These are phyloP conservation scores for Stagonosporopsis chrysanthemi DNA, from an alignment of 2,329 filamentous ascomycete genomes.

Conservation along the genomic window DNA sequence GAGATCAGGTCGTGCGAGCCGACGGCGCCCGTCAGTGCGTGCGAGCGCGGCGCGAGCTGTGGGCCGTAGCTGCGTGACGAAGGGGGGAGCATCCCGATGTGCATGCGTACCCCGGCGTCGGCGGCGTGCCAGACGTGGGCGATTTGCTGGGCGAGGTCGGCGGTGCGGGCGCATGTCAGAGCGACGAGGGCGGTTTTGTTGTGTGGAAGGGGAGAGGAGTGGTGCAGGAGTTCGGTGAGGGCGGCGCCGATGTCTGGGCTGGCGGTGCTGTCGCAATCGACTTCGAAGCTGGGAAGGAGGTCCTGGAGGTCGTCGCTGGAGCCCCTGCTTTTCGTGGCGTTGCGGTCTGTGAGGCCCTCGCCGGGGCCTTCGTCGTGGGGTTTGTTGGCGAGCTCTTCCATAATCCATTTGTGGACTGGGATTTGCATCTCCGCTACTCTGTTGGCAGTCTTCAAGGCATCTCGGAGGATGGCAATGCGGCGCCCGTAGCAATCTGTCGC, in stretches of 20 bases:
- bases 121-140: conserved; percentile 29
- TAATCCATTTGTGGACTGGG: conserved; percentile 28
- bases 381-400: conserved; percentile 28
- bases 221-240: conserved; percentile 21
- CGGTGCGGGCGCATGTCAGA: conserved; percentile 23
- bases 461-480: conserved; percentile 28
- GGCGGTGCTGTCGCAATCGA: conserved; percentile 11
- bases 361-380: conserved; percentile 31
- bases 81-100: conserved; percentile 28
- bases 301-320: conserved; percentile 21
- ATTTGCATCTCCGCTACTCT: conserved; percentile 35
- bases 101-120: conserved; percentile 30
- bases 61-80: conserved; percentile 2
- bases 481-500: conserved; percentile 32
- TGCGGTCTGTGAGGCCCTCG: conserved; percentile 21
- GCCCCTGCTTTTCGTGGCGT: conserved; percentile 29
- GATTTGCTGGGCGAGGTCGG: conserved; percentile 26
- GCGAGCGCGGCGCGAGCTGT: neutral
- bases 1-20: conserved; percentile 31
- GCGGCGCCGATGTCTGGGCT: conserved; percentile 27
- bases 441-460: conserved; percentile 20
- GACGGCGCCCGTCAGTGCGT: conserved; percentile 5
- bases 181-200: conserved; percentile 33
- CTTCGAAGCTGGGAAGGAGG: neutral
- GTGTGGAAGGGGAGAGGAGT: conserved; percentile 19